Percentiles rank a stretch among this genome's conserved stretches.
phyloP scores from a whole-genome alignment of 352 stramenopile genomes.

The Discostella stelligera region DNA sequence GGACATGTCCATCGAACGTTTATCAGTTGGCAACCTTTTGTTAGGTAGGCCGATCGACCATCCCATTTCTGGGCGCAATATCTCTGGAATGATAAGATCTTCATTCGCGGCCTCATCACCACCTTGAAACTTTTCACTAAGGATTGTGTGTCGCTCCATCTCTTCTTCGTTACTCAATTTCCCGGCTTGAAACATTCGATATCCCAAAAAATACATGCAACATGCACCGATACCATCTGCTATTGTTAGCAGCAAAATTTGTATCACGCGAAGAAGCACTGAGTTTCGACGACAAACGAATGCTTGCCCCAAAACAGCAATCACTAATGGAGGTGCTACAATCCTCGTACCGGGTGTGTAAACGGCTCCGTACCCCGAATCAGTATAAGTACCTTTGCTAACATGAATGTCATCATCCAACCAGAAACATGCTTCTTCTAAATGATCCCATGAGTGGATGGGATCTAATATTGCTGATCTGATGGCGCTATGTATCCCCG shows the following conservation, averaged over 20 bases:
- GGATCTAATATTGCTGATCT: conserved; percentile 36
- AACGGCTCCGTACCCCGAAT: conserved; percentile 18
- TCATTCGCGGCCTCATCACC: conserved; percentile 8
- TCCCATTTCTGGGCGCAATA: conserved; percentile 38
- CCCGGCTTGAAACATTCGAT: conserved; percentile 27
- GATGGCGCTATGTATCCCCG: conserved; percentile 20
- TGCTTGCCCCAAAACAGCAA: conserved; percentile 33
- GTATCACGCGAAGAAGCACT: conserved; percentile 2
- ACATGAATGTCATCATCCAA: not conserved
- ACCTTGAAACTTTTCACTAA: conserved; percentile 18
- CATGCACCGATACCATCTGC: conserved; percentile 44
- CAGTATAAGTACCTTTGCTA: not conserved
- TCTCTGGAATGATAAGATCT: conserved; percentile 31
- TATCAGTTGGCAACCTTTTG: conserved; percentile 15
- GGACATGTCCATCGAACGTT: not conserved
- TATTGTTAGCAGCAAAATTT: conserved; percentile 15
- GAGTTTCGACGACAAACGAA: conserved; percentile 13
- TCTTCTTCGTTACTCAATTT: conserved; percentile 29
- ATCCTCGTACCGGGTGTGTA: conserved; percentile 40
- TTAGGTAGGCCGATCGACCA: conserved; percentile 47
- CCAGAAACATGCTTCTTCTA: conserved; percentile 41
- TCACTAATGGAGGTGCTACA: conserved; percentile 23
- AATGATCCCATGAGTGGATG: conserved; percentile 39
- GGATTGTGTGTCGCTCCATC: conserved; percentile 36
- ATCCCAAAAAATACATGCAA: conserved; percentile 35